A percentile compares a stretch with the other conserved stretches of the same genome.
Conservation (phyloP, 2,329 filamentous ascomycete genomes). For the Sporothrix variecibatus region DNA sequence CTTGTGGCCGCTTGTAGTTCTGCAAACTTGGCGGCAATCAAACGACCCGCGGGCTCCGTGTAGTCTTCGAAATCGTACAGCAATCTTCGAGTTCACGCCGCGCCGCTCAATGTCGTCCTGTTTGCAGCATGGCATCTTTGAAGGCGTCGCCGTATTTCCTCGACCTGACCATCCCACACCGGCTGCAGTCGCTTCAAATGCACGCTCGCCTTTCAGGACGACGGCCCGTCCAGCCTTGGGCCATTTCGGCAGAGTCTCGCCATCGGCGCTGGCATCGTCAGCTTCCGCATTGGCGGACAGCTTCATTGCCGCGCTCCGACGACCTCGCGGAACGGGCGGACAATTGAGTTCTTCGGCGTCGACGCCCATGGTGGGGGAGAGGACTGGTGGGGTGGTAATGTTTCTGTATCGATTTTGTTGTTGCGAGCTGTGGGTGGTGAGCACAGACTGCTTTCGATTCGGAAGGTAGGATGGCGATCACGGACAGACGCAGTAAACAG, state of each 20-base stretch:
- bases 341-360: conserved; percentile 36
- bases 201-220: conserved; percentile 40
- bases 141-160: conserved; percentile 43
- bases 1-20: conserved; percentile 45
- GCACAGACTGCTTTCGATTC: not conserved
- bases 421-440: not conserved
- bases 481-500: not conserved
- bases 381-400: not conserved
- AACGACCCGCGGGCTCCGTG: conserved; percentile 42
- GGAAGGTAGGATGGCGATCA: not conserved
- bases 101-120: conserved; percentile 39
- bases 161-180: conserved; percentile 42
- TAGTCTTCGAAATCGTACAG: conserved; percentile 50
- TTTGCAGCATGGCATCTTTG: conserved; percentile 39
- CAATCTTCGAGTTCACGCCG: conserved; percentile 42
- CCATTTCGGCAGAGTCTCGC: conserved; percentile 35
- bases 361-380: conserved; percentile 32
- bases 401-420: not conserved
- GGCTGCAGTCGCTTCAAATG: conserved; percentile 43
- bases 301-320: conserved; percentile 44
- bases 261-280: conserved; percentile 32
- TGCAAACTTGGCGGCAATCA: conserved; percentile 39
- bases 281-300: conserved; percentile 38
- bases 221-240: conserved; percentile 38
- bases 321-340: conserved; percentile 46